Evolutionary conservation across 495 filamentous ascomycete genomes (phyloP).

Genomic region (Penicillium cataractarum): DNA sequence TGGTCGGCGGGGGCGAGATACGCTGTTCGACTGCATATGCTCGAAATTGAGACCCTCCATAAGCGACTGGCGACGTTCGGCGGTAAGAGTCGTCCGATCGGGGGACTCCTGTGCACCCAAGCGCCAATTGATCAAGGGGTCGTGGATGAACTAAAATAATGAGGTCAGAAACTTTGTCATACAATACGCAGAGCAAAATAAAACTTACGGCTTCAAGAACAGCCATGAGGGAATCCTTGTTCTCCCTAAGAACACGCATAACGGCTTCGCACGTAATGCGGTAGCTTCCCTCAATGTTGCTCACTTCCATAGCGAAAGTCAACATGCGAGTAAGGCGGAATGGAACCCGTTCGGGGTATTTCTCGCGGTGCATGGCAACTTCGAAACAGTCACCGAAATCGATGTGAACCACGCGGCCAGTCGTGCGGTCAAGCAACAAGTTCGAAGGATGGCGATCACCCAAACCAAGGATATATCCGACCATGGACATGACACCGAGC

Average conservation of each 20-base stretch:
- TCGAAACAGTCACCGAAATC: constrained; percentile 99
- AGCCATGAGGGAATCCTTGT: constrained; percentile 98
- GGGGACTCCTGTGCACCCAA: constrained; percentile 85
- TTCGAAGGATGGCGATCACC: constrained; percentile 97
- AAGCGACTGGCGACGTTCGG: constrained; percentile 77
- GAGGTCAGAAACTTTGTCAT: constrained; percentile 27
- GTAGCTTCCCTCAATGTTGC: constrained; percentile 98
- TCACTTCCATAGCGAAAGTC: constrained; percentile 99
- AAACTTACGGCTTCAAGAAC: constrained; percentile 91
- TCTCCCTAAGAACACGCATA: constrained; percentile 93
- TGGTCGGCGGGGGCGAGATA: constrained; percentile 50
- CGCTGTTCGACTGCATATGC: constrained; percentile 50
- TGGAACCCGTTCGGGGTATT: constrained; percentile 95
- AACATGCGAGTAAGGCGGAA: constrained; percentile 98
- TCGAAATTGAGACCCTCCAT: constrained; percentile 64
- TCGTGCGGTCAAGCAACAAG: constrained; percentile 92
- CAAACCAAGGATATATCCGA: constrained; percentile 95
- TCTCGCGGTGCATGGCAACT: constrained; percentile 98
- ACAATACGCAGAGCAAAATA: constrained; percentile 22
- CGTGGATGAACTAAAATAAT: constrained; percentile 84
- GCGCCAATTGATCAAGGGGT: constrained; percentile 96
- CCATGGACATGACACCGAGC: constrained; percentile 99
- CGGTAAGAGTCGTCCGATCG: constrained; percentile 74
- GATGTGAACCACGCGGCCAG: constrained; percentile 95
- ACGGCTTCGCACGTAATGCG: constrained; percentile 97